Percentiles rank a stretch among this genome's conserved stretches.
Evolutionary conservation across 805 yeast species (phyloP).

Genomic region (Metschnikowia corniflorae): DNA sequence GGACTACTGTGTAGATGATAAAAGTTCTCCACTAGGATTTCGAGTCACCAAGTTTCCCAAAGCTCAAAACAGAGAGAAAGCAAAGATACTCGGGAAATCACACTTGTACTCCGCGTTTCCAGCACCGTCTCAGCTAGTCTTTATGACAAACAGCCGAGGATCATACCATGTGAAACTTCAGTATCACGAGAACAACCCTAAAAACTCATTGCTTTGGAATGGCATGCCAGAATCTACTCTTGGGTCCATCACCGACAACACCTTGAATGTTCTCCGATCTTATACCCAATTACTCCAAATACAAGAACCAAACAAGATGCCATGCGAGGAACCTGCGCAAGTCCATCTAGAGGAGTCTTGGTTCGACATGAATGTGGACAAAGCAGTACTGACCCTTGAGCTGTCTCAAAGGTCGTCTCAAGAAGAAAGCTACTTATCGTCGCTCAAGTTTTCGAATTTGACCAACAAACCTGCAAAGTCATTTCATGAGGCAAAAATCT

Average conservation of each 20-base stretch:
- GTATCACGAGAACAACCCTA: slow-evolving; percentile 15
- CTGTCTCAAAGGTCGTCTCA: not conserved
- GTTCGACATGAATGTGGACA: slow-evolving; percentile 25
- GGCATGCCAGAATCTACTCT: slow-evolving; percentile 15
- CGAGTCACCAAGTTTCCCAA: slow-evolving; percentile 19
- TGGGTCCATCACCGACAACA: slow-evolving; percentile 4
- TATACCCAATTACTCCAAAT: slow-evolving; percentile 15
- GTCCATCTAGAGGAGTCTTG: slow-evolving; percentile 19
- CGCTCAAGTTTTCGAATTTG: slow-evolving; percentile 18
- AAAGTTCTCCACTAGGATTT: slow-evolving; percentile 22
- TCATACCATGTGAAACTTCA: slow-evolving; percentile 23
- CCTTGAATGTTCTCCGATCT: slow-evolving; percentile 12
- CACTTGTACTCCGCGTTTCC: slow-evolving; percentile 26
- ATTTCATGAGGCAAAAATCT: slow-evolving; percentile 14
- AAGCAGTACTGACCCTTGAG: slow-evolving; percentile 22
- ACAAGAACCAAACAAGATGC: slow-evolving; percentile 6
- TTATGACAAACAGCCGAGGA: slow-evolving; percentile 23
- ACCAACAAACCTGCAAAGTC: slow-evolving; percentile 14
- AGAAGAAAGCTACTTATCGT: slow-evolving; percentile 19
- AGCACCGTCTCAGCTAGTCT: slow-evolving; percentile 28
- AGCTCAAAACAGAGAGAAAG: slow-evolving; percentile 24
- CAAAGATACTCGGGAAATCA: slow-evolving; percentile 28
- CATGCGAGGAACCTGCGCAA: slow-evolving; percentile 1
- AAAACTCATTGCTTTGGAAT: slow-evolving; percentile 23
- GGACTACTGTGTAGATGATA: slow-evolving; percentile 22